These are phyloP conservation scores for Penicillium psychrosexuale DNA, from an alignment of 2,329 filamentous ascomycete genomes.

Conservation along the genomic window DNA sequence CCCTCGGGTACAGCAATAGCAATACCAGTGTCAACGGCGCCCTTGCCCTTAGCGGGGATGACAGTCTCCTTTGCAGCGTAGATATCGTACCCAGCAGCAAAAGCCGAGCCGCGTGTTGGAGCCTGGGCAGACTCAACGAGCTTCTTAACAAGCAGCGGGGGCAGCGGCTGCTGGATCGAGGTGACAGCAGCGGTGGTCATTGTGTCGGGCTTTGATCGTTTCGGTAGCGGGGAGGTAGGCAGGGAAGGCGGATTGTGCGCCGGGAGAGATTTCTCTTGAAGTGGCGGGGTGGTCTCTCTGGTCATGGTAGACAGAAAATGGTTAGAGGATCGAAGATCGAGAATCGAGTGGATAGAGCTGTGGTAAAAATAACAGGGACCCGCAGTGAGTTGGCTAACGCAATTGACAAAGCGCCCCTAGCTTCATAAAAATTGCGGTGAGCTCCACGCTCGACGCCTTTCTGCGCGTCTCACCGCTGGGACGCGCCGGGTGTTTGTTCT, in stretches of 20 bases:
- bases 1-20: constrained; percentile 85
- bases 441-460: constrained; percentile 10
- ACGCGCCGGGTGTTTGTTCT: constrained; percentile 20
- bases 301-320: constrained; percentile 36
- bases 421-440: constrained; percentile 23
- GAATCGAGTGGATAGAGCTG: background rate
- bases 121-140: constrained; percentile 74
- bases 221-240: constrained; percentile 71
- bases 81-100: constrained; percentile 90
- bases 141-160: constrained; percentile 82
- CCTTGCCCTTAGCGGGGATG: constrained; percentile 80
- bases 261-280: constrained; percentile 17
- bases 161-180: constrained; percentile 44
- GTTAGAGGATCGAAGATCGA: background rate
- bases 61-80: constrained; percentile 72
- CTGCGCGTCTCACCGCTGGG: constrained; percentile 22
- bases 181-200: constrained; percentile 36
- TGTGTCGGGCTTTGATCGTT: constrained; percentile 67
- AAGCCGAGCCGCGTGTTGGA: constrained; percentile 83
- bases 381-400: constrained; percentile 1
- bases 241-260: constrained; percentile 55
- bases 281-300: constrained; percentile 43
- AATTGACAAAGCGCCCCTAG: constrained; percentile 1
- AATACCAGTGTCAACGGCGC: constrained; percentile 84
- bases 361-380: background rate